phyloP scores from a whole-genome alignment of 345 rosid genomes.

The Mallotus nudiflorus region DNA sequence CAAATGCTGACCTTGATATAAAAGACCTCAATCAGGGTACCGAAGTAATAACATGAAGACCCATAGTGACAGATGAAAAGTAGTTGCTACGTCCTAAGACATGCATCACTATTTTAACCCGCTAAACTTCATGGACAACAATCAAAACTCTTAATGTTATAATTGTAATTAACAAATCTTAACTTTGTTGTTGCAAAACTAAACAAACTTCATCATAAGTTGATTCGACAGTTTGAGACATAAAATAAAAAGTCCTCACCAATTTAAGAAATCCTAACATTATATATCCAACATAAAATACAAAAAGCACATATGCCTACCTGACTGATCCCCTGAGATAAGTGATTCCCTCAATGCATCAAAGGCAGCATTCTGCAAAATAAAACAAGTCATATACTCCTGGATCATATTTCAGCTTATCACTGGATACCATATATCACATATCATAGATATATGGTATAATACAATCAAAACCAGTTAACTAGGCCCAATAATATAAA shows the following conservation, averaged over 20 bases:
- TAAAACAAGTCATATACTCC: constrained; percentile 19
- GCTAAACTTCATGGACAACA: background rate
- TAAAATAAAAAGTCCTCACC: too few relatives aligned
- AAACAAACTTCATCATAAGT: too few relatives aligned
- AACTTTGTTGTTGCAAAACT: too few relatives aligned
- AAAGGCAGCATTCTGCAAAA: constrained; percentile 73
- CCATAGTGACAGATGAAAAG: background rate
- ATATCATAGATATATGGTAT: too few relatives aligned
- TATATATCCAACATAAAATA: background rate
- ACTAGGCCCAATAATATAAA: background rate
- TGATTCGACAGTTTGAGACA: too few relatives aligned
- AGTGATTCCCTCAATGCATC: constrained; percentile 64
- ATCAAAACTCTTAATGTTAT: background rate
- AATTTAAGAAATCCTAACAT: background rate
- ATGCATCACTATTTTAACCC: background rate
- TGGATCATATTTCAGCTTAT: constrained; percentile 7
- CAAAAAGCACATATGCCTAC: constrained; percentile 36
- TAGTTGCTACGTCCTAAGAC: background rate
- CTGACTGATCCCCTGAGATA: constrained; percentile 41
- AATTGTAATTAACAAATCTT: too few relatives aligned
- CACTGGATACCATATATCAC: too few relatives aligned
- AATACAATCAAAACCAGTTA: constrained; percentile 6
- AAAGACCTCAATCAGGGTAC: too few relatives aligned
- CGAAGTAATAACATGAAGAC: background rate
- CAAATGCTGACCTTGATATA: background rate